These are phyloP conservation scores for Apiospora arundinis DNA, from an alignment of 2,329 filamentous ascomycete species.

Conservation along the genomic window DNA sequence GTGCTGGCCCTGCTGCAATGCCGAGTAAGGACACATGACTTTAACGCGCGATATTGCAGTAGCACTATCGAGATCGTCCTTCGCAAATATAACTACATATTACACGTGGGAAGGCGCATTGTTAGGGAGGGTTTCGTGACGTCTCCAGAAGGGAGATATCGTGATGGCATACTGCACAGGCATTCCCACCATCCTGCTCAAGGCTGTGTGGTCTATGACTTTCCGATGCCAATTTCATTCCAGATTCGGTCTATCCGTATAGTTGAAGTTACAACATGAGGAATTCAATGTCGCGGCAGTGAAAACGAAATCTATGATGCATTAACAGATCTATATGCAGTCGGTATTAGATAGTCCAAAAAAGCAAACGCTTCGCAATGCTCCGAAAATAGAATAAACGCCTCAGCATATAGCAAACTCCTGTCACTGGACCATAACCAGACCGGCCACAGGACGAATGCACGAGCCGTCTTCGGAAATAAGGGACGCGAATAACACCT, in stretches of 20 bases:
- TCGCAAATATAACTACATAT: neutral
- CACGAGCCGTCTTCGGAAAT: slow-evolving; percentile 1
- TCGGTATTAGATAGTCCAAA: neutral
- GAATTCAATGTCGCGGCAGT: neutral
- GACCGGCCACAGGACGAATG: neutral
- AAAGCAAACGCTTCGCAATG: slow-evolving; percentile 8
- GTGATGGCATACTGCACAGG: too few relatives aligned
- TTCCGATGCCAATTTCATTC: neutral
- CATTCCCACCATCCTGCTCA: too few relatives aligned
- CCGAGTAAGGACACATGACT: neutral
- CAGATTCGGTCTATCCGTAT: neutral
- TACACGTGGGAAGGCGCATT: neutral
- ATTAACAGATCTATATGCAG: slow-evolving; percentile 3
- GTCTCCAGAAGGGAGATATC: too few relatives aligned
- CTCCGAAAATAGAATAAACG: neutral
- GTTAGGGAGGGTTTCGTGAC: too few relatives aligned
- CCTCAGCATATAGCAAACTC: neutral
- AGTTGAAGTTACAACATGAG: neutral
- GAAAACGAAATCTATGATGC: neutral
- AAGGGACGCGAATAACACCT: neutral
- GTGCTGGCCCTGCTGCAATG: slow-evolving; percentile 3
- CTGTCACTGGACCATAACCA: neutral
- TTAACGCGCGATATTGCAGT: neutral
- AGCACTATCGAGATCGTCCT: neutral
- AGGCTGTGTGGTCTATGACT: neutral